Evolutionary conservation across 352 stramenopile genomes (phyloP).

Genomic region (Phytophthora crassamura): DNA sequence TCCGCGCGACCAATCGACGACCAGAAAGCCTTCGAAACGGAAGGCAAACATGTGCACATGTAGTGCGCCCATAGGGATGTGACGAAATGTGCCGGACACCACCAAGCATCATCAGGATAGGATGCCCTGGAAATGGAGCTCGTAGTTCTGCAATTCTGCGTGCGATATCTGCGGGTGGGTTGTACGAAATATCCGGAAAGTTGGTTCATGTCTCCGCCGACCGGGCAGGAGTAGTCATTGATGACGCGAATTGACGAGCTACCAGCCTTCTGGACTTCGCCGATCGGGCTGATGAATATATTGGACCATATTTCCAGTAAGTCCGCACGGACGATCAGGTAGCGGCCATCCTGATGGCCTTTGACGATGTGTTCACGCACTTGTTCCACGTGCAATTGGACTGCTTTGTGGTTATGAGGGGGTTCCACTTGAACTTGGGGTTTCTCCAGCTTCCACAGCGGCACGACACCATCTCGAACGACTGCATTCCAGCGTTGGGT

Average conservation of each 20-base stretch:
- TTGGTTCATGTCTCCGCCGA: background rate
- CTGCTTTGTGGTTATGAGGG: constrained; percentile 2
- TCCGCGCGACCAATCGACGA: constrained; percentile 9
- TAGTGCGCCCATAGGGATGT: constrained; percentile 4
- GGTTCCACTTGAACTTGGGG: background rate
- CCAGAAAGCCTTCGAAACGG: constrained; percentile 7
- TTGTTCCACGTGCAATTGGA: background rate
- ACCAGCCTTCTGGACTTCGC: background rate
- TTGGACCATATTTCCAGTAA: background rate
- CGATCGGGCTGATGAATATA: constrained; percentile 9
- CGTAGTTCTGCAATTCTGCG: background rate
- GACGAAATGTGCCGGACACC: constrained; percentile 11
- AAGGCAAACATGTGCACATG: constrained; percentile 30
- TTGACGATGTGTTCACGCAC: constrained; percentile 8
- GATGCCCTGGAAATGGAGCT: background rate
- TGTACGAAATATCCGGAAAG: background rate
- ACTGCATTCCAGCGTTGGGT: constrained; percentile 5
- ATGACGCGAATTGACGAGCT: background rate
- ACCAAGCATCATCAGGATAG: constrained; percentile 4
- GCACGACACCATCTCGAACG: constrained; percentile 2
- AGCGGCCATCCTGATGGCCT: constrained; percentile 1
- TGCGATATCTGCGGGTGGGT: background rate
- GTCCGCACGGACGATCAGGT: constrained; percentile 8
- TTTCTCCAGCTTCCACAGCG: background rate
- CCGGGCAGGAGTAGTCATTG: background rate